Conservation (phyloP, 805 yeast genomes). For the Sugiyamaella valdiviana region DNA sequence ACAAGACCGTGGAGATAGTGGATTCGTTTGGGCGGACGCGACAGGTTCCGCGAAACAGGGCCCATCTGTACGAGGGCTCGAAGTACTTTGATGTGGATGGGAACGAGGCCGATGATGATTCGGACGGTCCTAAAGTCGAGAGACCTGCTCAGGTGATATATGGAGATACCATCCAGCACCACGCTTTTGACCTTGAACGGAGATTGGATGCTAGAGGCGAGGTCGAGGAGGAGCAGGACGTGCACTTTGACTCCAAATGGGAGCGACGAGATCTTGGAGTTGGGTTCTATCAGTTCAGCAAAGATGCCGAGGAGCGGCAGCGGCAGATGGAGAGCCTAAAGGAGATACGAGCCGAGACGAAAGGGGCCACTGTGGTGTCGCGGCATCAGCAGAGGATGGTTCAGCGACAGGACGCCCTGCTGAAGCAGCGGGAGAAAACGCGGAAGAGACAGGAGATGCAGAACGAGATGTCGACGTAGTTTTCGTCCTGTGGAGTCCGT, state of each 20-base stretch:
- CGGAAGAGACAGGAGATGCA: background rate
- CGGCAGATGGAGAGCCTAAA: slow-evolving; percentile 18
- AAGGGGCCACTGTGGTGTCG: background rate
- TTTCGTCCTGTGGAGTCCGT: no score
- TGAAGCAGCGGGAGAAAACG: background rate
- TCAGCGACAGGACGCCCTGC: background rate
- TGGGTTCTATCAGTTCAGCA: slow-evolving; percentile 22
- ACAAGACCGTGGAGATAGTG: slow-evolving; percentile 18
- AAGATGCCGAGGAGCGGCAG: slow-evolving; percentile 12
- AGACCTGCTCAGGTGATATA: slow-evolving; percentile 14
- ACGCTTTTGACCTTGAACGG: slow-evolving; percentile 15
- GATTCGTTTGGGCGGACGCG: slow-evolving; percentile 25
- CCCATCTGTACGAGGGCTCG: slow-evolving; percentile 1
- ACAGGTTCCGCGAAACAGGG: slow-evolving; percentile 11
- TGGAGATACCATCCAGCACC: slow-evolving; percentile 20
- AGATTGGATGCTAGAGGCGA: background rate
- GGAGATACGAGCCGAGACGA: slow-evolving; percentile 8
- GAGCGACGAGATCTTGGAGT: slow-evolving; percentile 22
- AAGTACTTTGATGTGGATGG: background rate
- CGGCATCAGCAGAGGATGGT: background rate
- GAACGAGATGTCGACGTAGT: no score
- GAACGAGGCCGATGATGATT: slow-evolving; percentile 2
- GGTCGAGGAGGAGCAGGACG: slow-evolving; percentile 4
- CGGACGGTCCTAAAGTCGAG: background rate
- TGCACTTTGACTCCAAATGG: slow-evolving; percentile 22